Base-by-base conservation (phyloP, 495 filamentous ascomycete genomes). In the Daldinia caldariorum region DNA sequence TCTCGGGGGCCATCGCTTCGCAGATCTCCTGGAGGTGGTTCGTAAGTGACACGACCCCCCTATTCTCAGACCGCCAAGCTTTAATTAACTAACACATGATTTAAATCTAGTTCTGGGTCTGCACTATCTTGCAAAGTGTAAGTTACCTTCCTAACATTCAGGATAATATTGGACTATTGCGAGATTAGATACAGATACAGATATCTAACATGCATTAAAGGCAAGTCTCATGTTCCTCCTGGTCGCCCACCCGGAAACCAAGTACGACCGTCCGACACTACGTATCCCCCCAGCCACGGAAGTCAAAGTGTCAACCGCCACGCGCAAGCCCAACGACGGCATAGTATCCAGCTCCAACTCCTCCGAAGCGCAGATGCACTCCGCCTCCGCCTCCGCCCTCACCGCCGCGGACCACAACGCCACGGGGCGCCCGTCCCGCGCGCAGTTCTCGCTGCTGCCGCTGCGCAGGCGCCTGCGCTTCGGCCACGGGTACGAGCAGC, bases 1-100 rank as follows among this genome's bases (percentile, higher is more conserved):
- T 90, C 53, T 80, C 87, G 0, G 88, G 88, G 9, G 69, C 85
- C 4, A 89, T 89, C 80, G 79, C 87, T 10, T 78, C 84, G 22
- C 82, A 85, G 66, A 77, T 83, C 50, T 85, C 85, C 53, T 89
- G 84, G 86, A 80, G 84, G 16, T 75, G 75, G 75, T 75, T 75
- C 47, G 63, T 74, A 68, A 62, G 70, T 73, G 20, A 13, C 39
- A 1, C 81, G 67, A 63, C 85, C 85, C 85, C 85, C 70, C 55
- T 49, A 16, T 38, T 18, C 7, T 37, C n/a, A 2, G 1, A 38
- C n/a, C 2, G 45, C 22, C 37, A n/a, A 29, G 32, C 6, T 37
- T 14, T 8, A 26, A 54, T 14, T 8, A 26, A 54, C 63, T 73
- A 35, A 67, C 50, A 14, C 20, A 10, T n/a, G n/a, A 29, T 0